Evolutionary conservation across 2,329 filamentous ascomycete genomes (phyloP).

Genomic region (Penicillium sp.): DNA sequence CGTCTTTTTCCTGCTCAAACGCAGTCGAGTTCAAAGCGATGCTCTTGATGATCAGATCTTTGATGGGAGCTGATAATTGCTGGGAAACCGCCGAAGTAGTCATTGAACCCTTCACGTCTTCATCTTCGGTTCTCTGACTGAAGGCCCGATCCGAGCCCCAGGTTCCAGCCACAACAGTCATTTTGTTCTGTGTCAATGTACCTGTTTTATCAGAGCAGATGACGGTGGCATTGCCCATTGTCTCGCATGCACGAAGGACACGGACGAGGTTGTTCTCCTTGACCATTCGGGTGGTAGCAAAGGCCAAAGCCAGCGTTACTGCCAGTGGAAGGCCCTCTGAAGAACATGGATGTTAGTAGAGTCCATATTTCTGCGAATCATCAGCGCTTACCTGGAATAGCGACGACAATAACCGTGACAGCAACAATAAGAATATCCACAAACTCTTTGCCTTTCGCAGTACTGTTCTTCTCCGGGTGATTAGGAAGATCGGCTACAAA

Average conservation of each 20-base stretch:
- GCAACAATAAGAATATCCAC: conserved; percentile 75
- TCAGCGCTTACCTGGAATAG: conserved; percentile 56
- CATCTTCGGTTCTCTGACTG: conserved; percentile 38
- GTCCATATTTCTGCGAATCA: background rate
- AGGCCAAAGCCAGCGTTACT: conserved; percentile 73
- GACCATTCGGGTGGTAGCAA: conserved; percentile 74
- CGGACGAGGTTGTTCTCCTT: conserved; percentile 75
- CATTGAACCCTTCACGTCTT: conserved; percentile 14
- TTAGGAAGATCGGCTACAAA: conserved; percentile 69
- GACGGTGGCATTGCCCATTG: conserved; percentile 76
- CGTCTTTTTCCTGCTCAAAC: conserved; percentile 71
- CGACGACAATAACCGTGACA: conserved; percentile 76
- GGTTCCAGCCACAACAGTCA: conserved; percentile 72
- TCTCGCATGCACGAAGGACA: conserved; percentile 73
- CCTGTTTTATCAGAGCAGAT: conserved; percentile 81
- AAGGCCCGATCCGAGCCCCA: conserved; percentile 61
- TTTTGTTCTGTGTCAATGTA: conserved; percentile 71
- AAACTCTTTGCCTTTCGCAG: conserved; percentile 75
- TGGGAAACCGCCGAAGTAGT: conserved; percentile 31
- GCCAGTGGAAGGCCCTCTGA: conserved; percentile 70
- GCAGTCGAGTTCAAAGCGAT: conserved; percentile 62
- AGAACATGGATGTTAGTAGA: conserved; percentile 36
- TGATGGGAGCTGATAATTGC: conserved; percentile 31
- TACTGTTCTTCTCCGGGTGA: conserved; percentile 52
- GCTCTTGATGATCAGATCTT: conserved; percentile 41